Evolutionary conservation across 2,329 filamentous ascomycete species (phyloP).

Genomic region (Bertia moriformis): DNA sequence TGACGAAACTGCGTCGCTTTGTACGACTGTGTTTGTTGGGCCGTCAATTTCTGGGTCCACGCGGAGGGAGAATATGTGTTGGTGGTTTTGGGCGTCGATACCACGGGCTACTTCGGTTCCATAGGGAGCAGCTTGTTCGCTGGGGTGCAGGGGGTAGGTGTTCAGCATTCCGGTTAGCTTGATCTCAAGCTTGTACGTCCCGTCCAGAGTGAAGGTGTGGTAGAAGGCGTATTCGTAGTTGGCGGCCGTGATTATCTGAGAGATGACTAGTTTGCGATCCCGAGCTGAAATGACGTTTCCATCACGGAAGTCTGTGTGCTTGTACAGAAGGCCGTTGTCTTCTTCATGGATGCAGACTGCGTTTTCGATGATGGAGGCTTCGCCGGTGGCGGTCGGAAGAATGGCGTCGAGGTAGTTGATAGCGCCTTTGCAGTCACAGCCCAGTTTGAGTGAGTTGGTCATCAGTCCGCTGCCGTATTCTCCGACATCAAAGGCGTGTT

Average conservation of each 20-base stretch:
- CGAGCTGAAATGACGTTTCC: constrained; percentile 39
- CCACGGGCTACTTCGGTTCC: constrained; percentile 4
- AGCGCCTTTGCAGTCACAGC: constrained; percentile 39
- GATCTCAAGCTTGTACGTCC: constrained; percentile 7
- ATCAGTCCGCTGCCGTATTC: constrained; percentile 39
- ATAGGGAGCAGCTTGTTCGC: constrained; percentile 3
- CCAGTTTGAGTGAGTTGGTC: constrained; percentile 37
- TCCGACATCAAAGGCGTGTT: constrained; percentile 44
- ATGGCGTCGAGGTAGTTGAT: constrained; percentile 28
- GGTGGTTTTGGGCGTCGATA: constrained; percentile 31
- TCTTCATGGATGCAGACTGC: constrained; percentile 68
- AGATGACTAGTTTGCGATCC: constrained; percentile 4
- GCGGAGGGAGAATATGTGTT: constrained; percentile 61
- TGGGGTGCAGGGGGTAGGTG: constrained; percentile 6
- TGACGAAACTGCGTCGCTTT: constrained; percentile 41
- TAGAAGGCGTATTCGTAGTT: constrained; percentile 5
- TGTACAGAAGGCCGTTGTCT: constrained; percentile 61
- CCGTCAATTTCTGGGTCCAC: constrained; percentile 49
- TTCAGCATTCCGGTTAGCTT: constrained; percentile 6
- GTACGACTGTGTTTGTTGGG: constrained; percentile 34
- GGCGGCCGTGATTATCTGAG: constrained; percentile 5
- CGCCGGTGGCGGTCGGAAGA: constrained; percentile 12
- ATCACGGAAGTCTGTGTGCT: constrained; percentile 64
- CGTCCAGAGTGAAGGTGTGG: constrained; percentile 6
- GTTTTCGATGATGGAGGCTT: constrained; percentile 26